These are phyloP conservation scores for Schizochytrium sp. DNA, from an alignment of 108 stramenopile species.

Conservation along the genomic window DNA sequence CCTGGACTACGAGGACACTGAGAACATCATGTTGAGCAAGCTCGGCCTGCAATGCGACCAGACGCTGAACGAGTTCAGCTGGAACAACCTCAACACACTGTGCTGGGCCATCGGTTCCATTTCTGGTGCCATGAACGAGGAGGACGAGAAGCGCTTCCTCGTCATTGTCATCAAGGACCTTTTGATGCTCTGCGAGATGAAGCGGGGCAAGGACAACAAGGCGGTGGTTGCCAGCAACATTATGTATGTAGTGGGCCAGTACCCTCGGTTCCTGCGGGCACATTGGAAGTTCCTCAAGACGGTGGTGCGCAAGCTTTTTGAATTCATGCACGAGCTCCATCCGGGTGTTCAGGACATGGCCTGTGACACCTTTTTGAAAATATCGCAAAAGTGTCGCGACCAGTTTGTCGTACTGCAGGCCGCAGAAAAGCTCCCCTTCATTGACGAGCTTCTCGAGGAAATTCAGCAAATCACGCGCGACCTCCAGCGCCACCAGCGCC, in stretches of 20 bases:
- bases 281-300: slow-evolving; percentile 99
- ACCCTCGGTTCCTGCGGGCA: slow-evolving; percentile 94
- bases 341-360: slow-evolving; percentile 99
- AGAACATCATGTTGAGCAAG: slow-evolving; percentile 92
- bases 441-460: slow-evolving; percentile 79
- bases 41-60: slow-evolving; percentile 88
- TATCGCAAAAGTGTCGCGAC: slow-evolving; percentile 93
- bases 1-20: slow-evolving; percentile 92
- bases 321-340: slow-evolving; percentile 98
- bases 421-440: slow-evolving; percentile 77
- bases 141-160: slow-evolving; percentile 96
- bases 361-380: slow-evolving; percentile 96
- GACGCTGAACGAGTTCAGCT: slow-evolving; percentile 42
- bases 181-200: slow-evolving; percentile 83
- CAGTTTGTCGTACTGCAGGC: slow-evolving; percentile 72
- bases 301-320: slow-evolving; percentile 99
- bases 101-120: slow-evolving; percentile 99
- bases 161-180: slow-evolving; percentile 98
- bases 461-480: slow-evolving; percentile 80
- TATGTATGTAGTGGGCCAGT: slow-evolving; percentile 99
- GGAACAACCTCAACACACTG: slow-evolving; percentile 82
- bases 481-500: slow-evolving; percentile 95
- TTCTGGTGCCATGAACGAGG: slow-evolving; percentile 94
- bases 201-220: slow-evolving; percentile 96
- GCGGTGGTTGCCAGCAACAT: slow-evolving; percentile 97